Percentiles rank a stretch among this genome's conserved stretches.
Conservation (phyloP, 306 rosid species). For the Datisca glomerata region DNA sequence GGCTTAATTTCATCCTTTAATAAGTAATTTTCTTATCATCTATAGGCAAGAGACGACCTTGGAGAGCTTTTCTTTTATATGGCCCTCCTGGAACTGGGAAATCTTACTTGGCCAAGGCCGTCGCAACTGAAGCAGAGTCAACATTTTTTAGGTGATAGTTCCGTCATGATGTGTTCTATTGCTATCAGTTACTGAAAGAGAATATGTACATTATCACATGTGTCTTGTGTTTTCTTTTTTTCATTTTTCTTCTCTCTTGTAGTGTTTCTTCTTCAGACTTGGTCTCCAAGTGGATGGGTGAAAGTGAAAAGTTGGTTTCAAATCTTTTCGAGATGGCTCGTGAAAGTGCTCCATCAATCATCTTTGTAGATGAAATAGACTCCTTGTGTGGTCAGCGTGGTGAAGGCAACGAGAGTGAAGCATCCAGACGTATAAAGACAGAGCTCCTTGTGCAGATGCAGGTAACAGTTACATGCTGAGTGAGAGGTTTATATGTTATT, state of each 20-base stretch:
- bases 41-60: conserved; percentile 86
- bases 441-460: conserved; percentile 99
- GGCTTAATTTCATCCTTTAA: no score
- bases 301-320: conserved; percentile 95
- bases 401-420: conserved; percentile 97
- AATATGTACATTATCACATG: neutral
- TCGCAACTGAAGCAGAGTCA: conserved; percentile 93
- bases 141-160: conserved; percentile 66
- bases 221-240: neutral
- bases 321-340: conserved; percentile 95
- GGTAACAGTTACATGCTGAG: conserved; percentile 25
- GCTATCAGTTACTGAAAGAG: no score
- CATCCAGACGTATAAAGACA: conserved; percentile 90
- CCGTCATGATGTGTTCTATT: neutral
- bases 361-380: conserved; percentile 90
- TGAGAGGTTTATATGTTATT: neutral
- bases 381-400: conserved; percentile 91
- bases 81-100: conserved; percentile 99
- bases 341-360: conserved; percentile 91
- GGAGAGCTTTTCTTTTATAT: conserved; percentile 85
- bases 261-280: conserved; percentile 91
- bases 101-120: conserved; percentile 96
- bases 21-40: neutral
- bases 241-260: conserved; percentile 2
- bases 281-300: conserved; percentile 99